Evolutionary conservation across 108 stramenopile genomes (phyloP), one percentile per base, ranked within the genome.

Genomic region (Cyclostephanos tholiformis): DNA sequence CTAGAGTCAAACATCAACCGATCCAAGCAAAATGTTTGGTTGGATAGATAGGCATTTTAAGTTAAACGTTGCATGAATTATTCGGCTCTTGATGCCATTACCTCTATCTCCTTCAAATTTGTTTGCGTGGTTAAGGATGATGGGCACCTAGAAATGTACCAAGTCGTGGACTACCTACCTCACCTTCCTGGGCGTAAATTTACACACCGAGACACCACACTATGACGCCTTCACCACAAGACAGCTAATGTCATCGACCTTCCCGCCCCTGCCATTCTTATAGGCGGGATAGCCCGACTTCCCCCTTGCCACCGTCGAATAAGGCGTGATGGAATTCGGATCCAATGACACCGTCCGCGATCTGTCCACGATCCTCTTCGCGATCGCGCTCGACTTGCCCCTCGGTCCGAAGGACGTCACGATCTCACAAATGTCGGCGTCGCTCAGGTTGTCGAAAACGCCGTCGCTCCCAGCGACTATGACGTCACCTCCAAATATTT

Each of bases 221-320:
- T 73, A 79, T 56, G 79, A 73, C 56, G 79, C 67, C 22, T 73
- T 83, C 46, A 91, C 91, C 26, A 93, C 91, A 50, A 95, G 77
- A 81, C 94, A 95, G 72, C 89, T 88, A 4, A 89, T 71, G 73
- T 95, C 94, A 77, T 95, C 94, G 17, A 95, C 82, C 64, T 95
- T 95, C 17, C 94, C 94, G 20, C 94, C 94, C 27, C 86, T 76
- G 8, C 94, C 94, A 67, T 76, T 62, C 35, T 78, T 74, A 69
- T 84, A 95, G 11, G 83, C 82, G 19, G 75, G 65, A 69, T 90
- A 82, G 39, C 89, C 86, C 44, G 77, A 70, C 63, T 84, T 81
- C 16, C 85, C 77, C 60, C 84, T 83, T 2, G 94, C 91, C 23
- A 75, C 80, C 46, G 82, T 86, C 27, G 91, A 77, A 67, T 95